A percentile compares a stretch with the other conserved stretches of the same genome.
phyloP scores from a whole-genome alignment of 257 asterid species.

The Handroanthus guayacan region DNA sequence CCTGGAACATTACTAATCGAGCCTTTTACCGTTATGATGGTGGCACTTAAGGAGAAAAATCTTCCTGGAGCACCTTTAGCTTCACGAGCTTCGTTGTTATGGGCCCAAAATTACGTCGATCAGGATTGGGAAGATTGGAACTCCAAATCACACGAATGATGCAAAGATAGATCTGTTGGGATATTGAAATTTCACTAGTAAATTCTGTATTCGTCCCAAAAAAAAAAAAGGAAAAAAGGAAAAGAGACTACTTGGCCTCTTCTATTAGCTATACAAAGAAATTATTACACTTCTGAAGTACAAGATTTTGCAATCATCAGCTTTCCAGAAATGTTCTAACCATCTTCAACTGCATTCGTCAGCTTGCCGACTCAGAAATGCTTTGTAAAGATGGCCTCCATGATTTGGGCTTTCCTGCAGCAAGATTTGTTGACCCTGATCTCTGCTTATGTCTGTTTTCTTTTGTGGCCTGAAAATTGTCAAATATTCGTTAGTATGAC shows the following conservation, averaged over 20 bases:
- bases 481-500: not conserved
- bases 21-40: constrained; percentile 78
- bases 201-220: constrained; percentile 35
- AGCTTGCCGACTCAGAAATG: constrained; percentile 60
- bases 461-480: constrained; percentile 49
- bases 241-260: constrained; percentile 23
- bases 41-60: constrained; percentile 62
- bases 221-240: constrained; percentile 23
- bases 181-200: constrained; percentile 24
- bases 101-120: constrained; percentile 71
- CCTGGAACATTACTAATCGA: constrained; percentile 70
- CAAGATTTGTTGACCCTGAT: constrained; percentile 36
- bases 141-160: constrained; percentile 47
- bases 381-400: constrained; percentile 74
- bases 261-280: constrained; percentile 42
- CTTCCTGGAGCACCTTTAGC: constrained; percentile 65
- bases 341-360: constrained; percentile 25
- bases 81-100: constrained; percentile 67
- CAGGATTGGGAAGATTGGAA: constrained; percentile 70
- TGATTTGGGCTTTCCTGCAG: constrained; percentile 53
- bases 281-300: constrained; percentile 30
- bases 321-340: constrained; percentile 13
- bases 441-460: constrained; percentile 47
- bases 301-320: not conserved
- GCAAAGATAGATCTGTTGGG: constrained; percentile 1